A percentile compares a stretch with the other conserved stretches of the same genome.
phyloP scores from a whole-genome alignment of 352 stramenopile species.

The Phytopythium sindhum region DNA sequence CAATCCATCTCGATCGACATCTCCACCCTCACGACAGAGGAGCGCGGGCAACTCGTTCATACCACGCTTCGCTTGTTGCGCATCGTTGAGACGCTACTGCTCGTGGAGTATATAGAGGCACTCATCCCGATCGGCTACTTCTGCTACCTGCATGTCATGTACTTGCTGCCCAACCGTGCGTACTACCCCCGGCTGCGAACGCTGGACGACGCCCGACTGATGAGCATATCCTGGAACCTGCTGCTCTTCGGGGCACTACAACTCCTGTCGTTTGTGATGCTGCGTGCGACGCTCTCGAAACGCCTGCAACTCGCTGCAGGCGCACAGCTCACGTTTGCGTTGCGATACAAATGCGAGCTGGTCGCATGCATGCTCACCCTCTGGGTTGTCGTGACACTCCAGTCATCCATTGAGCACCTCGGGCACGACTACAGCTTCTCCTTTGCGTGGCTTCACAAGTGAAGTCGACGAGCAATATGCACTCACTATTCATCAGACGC shows the following conservation, averaged over 20 bases:
- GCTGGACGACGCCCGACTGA: neutral
- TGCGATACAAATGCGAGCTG: neutral
- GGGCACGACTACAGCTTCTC: constrained; percentile 5
- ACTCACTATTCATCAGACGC: neutral
- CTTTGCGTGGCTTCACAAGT: neutral
- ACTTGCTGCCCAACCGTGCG: constrained; percentile 5
- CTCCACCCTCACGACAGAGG: neutral
- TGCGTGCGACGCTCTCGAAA: neutral
- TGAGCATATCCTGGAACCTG: neutral
- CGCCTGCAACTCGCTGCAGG: neutral
- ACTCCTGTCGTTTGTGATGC: constrained; percentile 1
- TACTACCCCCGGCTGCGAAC: constrained; percentile 6
- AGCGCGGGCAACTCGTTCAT: neutral
- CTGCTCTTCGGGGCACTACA: neutral
- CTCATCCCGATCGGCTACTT: constrained; percentile 9
- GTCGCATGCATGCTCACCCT: constrained; percentile 1
- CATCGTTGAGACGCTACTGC: constrained; percentile 4
- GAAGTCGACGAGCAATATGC: neutral
- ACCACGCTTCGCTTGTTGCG: constrained; percentile 1
- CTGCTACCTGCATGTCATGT: constrained; percentile 5
- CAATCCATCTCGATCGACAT: neutral
- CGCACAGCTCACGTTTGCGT: constrained; percentile 1
- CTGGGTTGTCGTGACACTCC: neutral
- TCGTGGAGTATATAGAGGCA: constrained; percentile 10
- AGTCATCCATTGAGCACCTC: neutral